Evolutionary conservation across 805 yeast species (phyloP), one percentile per base, ranked within the genome.

Genomic region (Metschnikowia hibisci): DNA sequence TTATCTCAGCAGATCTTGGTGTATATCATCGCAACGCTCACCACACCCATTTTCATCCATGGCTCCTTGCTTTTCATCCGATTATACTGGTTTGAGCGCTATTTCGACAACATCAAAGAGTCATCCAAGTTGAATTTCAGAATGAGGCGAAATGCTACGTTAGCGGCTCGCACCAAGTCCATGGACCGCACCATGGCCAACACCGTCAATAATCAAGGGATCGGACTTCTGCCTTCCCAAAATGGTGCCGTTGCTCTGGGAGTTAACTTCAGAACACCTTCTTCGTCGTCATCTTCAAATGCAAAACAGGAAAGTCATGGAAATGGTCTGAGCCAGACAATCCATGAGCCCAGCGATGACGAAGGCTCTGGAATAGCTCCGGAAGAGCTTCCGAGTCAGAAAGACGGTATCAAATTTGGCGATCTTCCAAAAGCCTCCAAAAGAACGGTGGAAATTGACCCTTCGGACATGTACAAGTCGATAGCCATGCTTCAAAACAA

Each of bases 31-130:
- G 66, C 90, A 23, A 70, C 80, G 49, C 53, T 88, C 15, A 77
- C 95, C 4, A 89, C 96, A 0, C 98, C 98, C 1, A 86, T 93
- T 15, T 83, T 84, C 58, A 87, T 95, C 42, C 95, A 93, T 60
- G 80, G 95, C 0, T 74, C 78, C 1, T 67, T 93, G 28, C 81
- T 88, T 7, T 79, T 87, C 48, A 68, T 90, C 8, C 75, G 99
- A 39, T 68, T 93, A 35, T 87, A 86, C 60, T 86, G 96, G 87
- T 93, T 87, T 63, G 96, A 89, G 60, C 77, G 87, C 51, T 77
- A 83, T 53, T 88, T 93, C 63, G 91, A 87, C 58, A 80, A 83
- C 52, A 90, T 93, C 60, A 83, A 83, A 48, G 78, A 73, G 46
- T 74, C 76, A 41, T 87, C 97, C n/a, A 86, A 84, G 56, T 60